Percentiles rank a stretch among this genome's conserved stretches.
These are phyloP conservation scores for Polychaeton citri DNA, from an alignment of 2,329 filamentous ascomycete genomes.

Conservation along the genomic window DNA sequence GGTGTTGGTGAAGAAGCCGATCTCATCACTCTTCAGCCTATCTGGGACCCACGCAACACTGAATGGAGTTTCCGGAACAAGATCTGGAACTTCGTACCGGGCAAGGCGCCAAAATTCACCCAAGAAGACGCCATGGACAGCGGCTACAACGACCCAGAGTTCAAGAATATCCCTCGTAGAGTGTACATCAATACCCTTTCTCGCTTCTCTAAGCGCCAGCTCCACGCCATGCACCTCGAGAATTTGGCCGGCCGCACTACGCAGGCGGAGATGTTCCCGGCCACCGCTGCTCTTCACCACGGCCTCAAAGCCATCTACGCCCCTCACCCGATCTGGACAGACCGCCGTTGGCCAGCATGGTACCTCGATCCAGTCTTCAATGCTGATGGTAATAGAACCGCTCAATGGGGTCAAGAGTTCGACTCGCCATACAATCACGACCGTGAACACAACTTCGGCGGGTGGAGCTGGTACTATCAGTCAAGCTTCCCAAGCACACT, in stretches of 20 bases:
- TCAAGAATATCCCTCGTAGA: constrained; percentile 48
- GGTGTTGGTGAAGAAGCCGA: constrained; percentile 85
- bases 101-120: constrained; percentile 67
- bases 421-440: constrained; percentile 41
- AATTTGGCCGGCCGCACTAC: constrained; percentile 79
- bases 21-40: constrained; percentile 78
- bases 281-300: constrained; percentile 75
- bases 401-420: constrained; percentile 29
- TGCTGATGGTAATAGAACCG: constrained; percentile 45
- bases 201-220: constrained; percentile 65
- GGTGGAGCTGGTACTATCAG: constrained; percentile 86
- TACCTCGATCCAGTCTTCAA: constrained; percentile 74
- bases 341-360: constrained; percentile 70
- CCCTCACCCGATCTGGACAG: constrained; percentile 78
- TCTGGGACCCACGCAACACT: constrained; percentile 81
- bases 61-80: constrained; percentile 52
- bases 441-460: constrained; percentile 76
- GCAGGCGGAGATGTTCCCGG: constrained; percentile 95
- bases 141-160: constrained; percentile 38
- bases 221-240: constrained; percentile 82
- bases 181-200: constrained; percentile 81
- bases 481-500: constrained; percentile 68
- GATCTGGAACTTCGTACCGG: constrained; percentile 35
- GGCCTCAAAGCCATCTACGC: constrained; percentile 86
- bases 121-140: constrained; percentile 52